These are phyloP conservation scores for Trichoderma atrobrunneum DNA, from an alignment of 2,329 filamentous ascomycete genomes.

Conservation along the genomic window DNA sequence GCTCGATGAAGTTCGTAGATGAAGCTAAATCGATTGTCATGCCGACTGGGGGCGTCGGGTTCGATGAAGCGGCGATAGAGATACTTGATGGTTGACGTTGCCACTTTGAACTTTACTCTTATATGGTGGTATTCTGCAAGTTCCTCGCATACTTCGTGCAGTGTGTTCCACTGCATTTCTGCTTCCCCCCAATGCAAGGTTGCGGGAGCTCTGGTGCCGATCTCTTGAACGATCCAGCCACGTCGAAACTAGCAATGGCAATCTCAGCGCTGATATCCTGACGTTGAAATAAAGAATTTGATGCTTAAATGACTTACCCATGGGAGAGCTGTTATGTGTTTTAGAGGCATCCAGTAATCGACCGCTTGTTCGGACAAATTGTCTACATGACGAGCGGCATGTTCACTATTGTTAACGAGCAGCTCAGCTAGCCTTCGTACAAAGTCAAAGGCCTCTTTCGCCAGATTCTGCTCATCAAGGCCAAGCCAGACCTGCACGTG, in stretches of 20 bases:
- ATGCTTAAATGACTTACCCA: not conserved
- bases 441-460: not conserved
- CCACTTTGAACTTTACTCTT: not conserved
- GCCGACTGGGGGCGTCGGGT: not conserved
- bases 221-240: not conserved
- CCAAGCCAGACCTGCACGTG: not conserved
- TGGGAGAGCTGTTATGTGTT: not conserved
- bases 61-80: not conserved
- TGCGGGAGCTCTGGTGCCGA: not conserved
- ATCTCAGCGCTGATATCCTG: not conserved
- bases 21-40: not conserved
- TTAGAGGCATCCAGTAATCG: not conserved
- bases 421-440: not conserved
- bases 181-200: not conserved
- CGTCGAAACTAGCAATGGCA: not conserved
- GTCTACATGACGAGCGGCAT: not conserved
- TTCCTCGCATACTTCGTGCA: not conserved
- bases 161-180: not conserved
- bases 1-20: not conserved
- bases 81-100: not conserved
- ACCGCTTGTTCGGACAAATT: not conserved
- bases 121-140: not conserved
- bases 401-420: not conserved
- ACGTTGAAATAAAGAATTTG: not conserved
- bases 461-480: not conserved